These are phyloP conservation scores for Thielaviopsis euricoi DNA, from an alignment of 2,329 filamentous ascomycete species.

Conservation along the genomic window DNA sequence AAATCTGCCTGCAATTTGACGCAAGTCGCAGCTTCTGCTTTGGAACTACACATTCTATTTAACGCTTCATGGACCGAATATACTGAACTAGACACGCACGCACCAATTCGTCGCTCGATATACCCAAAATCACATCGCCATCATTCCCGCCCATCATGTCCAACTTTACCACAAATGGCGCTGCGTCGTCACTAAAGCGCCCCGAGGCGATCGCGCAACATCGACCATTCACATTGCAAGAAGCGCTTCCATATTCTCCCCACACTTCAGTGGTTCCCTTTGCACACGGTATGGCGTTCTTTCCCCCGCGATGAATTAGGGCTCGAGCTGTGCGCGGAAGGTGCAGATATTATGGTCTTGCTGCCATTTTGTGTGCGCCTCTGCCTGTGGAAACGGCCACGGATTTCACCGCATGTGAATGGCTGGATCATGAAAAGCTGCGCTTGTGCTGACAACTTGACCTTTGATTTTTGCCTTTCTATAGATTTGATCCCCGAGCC, in stretches of 20 bases:
- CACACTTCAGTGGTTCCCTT: constrained; percentile 69
- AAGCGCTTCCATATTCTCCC: constrained; percentile 68
- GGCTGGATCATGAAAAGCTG: constrained; percentile 8
- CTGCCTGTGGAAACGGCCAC: neutral
- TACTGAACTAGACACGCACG: neutral
- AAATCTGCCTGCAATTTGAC: neutral
- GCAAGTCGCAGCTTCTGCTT: neutral
- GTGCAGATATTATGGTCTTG: neutral
- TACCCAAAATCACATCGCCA: neutral
- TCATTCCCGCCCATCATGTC: constrained; percentile 1
- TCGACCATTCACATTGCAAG: constrained; percentile 47
- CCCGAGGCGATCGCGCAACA: constrained; percentile 7
- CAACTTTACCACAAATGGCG: constrained; percentile 5
- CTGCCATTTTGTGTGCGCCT: neutral
- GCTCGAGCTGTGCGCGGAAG: constrained; percentile 2
- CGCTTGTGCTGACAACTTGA: neutral
- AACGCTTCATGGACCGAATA: neutral
- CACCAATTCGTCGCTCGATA: neutral
- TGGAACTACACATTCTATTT: neutral
- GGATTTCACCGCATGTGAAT: neutral
- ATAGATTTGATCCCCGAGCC: constrained; percentile 52
- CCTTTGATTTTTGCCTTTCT: neutral
- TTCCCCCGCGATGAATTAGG: neutral
- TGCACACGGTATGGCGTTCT: constrained; percentile 41
- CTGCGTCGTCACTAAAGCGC: constrained; percentile 4